These are phyloP conservation scores for Pythium brassicae DNA, from an alignment of 352 stramenopile species.

Conservation along the genomic window DNA sequence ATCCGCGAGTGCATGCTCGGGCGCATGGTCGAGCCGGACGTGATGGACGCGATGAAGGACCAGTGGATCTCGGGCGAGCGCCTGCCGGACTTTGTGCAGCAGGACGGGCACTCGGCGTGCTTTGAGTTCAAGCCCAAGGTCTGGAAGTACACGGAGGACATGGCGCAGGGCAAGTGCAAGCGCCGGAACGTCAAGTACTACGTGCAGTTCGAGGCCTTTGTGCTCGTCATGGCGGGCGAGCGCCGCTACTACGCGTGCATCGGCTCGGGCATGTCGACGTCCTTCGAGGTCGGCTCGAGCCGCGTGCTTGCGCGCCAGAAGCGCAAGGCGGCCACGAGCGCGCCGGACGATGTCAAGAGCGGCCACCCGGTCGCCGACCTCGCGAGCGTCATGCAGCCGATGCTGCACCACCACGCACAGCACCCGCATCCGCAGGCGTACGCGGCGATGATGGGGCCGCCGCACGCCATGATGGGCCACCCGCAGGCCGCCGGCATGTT, in stretches of 20 bases:
- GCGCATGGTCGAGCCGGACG: constrained; percentile 64
- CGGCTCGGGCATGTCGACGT: constrained; percentile 81
- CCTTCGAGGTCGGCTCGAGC: constrained; percentile 81
- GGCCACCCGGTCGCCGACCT: background rate
- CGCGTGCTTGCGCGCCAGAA: constrained; percentile 82
- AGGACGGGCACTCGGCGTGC: constrained; percentile 62
- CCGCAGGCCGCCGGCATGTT: constrained; percentile 15
- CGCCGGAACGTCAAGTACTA: constrained; percentile 87
- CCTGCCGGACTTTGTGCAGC: constrained; percentile 80
- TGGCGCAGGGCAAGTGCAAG: constrained; percentile 87
- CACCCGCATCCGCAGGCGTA: constrained; percentile 22
- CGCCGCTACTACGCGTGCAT: constrained; percentile 82
- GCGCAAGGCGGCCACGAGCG: constrained; percentile 62
- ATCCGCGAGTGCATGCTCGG: constrained; percentile 82
- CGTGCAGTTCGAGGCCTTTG: constrained; percentile 84
- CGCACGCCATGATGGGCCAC: constrained; percentile 21
- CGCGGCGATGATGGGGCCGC: constrained; percentile 12
- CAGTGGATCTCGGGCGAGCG: constrained; percentile 82
- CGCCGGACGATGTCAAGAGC: constrained; percentile 28
- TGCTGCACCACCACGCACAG: too few relatives aligned
- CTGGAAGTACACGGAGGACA: constrained; percentile 87
- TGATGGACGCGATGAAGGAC: constrained; percentile 84
- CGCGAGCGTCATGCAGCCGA: constrained; percentile 14
- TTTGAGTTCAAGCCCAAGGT: constrained; percentile 89
- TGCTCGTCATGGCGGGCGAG: constrained; percentile 69